Percentiles rank a stretch among this genome's conserved stretches.
These are phyloP conservation scores for Coemansia sp. DNA, from an alignment of 192 early-diverging fungal genomes.

Conservation along the genomic window DNA sequence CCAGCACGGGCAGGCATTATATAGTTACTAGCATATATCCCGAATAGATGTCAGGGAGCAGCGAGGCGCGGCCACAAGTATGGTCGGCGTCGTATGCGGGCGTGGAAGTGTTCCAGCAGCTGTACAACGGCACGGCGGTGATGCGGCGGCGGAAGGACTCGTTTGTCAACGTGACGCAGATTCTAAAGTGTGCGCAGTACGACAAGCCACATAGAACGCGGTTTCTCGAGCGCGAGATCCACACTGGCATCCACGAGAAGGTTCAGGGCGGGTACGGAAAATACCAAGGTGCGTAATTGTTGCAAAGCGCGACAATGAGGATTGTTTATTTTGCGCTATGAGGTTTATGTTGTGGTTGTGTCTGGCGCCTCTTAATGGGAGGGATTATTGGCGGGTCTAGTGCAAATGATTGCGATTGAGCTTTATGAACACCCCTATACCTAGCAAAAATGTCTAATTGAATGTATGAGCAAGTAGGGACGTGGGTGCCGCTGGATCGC, in stretches of 20 bases:
- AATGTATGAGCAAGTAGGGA: conserved; percentile 25
- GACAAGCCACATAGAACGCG: conserved; percentile 84
- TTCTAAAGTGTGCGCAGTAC: conserved; percentile 86
- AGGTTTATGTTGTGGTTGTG: neutral
- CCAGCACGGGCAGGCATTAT: neutral
- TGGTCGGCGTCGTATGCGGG: conserved; percentile 61
- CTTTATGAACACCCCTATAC: too few species aligned
- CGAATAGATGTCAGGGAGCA: neutral
- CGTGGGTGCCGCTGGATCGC: conserved; percentile 53
- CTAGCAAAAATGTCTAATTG: too few species aligned
- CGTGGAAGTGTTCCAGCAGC: conserved; percentile 78
- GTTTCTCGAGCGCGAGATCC: conserved; percentile 84
- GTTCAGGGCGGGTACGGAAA: conserved; percentile 96
- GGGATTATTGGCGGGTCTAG: neutral
- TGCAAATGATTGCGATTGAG: neutral
- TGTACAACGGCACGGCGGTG: conserved; percentile 68
- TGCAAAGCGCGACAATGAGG: conserved; percentile 1
- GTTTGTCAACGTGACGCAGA: conserved; percentile 89
- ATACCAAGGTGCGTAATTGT: conserved; percentile 71
- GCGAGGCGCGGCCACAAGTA: conserved; percentile 21
- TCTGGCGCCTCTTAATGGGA: neutral
- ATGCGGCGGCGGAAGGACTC: conserved; percentile 81
- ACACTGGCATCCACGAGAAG: conserved; percentile 83
- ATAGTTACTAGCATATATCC: neutral
- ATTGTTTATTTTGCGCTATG: neutral